Conservation (phyloP, 2,329 filamentous ascomycete species). For the Pyrenochaeta sp. region DNA sequence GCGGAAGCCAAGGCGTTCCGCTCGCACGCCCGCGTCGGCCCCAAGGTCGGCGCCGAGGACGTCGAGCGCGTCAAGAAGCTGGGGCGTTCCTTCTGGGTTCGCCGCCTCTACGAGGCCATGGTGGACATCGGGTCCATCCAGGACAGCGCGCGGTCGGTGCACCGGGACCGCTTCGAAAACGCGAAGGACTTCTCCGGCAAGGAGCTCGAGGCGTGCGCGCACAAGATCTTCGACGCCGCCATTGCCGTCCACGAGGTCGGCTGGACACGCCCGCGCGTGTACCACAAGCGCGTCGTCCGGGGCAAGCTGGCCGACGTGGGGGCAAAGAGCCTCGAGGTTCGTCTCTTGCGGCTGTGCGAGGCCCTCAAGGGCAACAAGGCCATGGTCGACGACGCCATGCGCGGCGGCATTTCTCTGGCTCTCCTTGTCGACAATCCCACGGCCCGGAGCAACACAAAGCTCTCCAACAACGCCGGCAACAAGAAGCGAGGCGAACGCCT, state of each 20-base stretch:
- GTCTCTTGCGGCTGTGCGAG: conserved; percentile 30
- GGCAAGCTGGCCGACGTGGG: conserved; percentile 28
- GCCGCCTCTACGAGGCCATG: conserved; percentile 39
- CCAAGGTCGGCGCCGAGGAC: conserved; percentile 23
- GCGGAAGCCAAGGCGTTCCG: conserved; percentile 27
- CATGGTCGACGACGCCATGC: conserved; percentile 33
- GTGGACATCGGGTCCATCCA: conserved; percentile 26
- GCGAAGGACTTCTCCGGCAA: conserved; percentile 6
- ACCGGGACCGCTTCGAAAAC: conserved; percentile 26
- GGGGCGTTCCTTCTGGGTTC: conserved; percentile 43
- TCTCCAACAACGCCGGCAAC: conserved; percentile 34
- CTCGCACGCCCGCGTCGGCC: conserved; percentile 14
- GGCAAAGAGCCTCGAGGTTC: conserved; percentile 22
- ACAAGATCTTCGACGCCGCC: conserved; percentile 37
- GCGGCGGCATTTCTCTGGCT: conserved; percentile 31
- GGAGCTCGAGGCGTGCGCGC: conserved; percentile 39
- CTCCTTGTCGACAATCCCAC: conserved; percentile 36
- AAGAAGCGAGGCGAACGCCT: conserved; percentile 20
- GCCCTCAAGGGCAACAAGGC: conserved; percentile 32
- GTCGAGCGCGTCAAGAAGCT: conserved; percentile 26
- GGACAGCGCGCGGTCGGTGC: conserved; percentile 22
- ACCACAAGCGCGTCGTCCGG: conserved; percentile 34
- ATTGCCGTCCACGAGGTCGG: conserved; percentile 35
- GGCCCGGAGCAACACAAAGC: conserved; percentile 27
- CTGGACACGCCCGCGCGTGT: conserved; percentile 24